A percentile compares a stretch with the other conserved stretches of the same genome.
Conservation (phyloP, 331 rosid genomes). For the Rosa hybrid region DNA sequence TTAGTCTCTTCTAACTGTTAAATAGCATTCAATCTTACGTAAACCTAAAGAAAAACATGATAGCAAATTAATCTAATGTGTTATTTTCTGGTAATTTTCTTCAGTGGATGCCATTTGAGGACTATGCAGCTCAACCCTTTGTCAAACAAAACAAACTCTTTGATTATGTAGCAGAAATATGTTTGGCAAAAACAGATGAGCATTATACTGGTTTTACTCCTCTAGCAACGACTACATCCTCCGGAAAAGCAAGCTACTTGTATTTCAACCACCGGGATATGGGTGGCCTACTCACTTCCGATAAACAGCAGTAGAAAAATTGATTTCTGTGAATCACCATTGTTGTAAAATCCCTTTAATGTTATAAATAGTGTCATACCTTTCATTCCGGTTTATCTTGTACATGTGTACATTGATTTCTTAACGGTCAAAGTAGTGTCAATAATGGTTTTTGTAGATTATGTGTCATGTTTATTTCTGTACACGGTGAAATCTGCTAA, state of each 20-base stretch:
- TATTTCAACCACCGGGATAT: slow-evolving; percentile 46
- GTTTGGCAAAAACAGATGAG: slow-evolving; percentile 48
- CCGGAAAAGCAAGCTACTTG: slow-evolving; percentile 42
- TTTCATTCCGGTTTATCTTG: background rate
- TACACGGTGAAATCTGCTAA: background rate
- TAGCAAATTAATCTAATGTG: background rate
- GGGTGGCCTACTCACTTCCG: slow-evolving; percentile 14
- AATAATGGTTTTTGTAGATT: background rate
- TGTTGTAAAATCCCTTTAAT: background rate
- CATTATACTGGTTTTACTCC: slow-evolving; percentile 60
- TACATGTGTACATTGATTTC: background rate
- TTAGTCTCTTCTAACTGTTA: background rate
- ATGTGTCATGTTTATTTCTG: background rate
- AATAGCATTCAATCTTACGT: background rate
- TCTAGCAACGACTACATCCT: slow-evolving; percentile 36
- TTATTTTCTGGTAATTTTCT: background rate
- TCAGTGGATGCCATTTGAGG: slow-evolving; percentile 89
- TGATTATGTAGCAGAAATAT: slow-evolving; percentile 46
- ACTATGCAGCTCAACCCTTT: slow-evolving; percentile 73
- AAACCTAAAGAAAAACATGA: background rate
- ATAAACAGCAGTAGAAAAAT: slow-evolving; percentile 4
- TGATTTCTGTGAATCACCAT: background rate
- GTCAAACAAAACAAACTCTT: slow-evolving; percentile 44
- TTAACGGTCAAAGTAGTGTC: background rate
- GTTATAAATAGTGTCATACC: background rate